A percentile compares a stretch with the other conserved stretches of the same genome.
Evolutionary conservation across 2,329 filamentous ascomycete genomes (phyloP).

Genomic region (Teratosphaeria pseudoeucalypti): DNA sequence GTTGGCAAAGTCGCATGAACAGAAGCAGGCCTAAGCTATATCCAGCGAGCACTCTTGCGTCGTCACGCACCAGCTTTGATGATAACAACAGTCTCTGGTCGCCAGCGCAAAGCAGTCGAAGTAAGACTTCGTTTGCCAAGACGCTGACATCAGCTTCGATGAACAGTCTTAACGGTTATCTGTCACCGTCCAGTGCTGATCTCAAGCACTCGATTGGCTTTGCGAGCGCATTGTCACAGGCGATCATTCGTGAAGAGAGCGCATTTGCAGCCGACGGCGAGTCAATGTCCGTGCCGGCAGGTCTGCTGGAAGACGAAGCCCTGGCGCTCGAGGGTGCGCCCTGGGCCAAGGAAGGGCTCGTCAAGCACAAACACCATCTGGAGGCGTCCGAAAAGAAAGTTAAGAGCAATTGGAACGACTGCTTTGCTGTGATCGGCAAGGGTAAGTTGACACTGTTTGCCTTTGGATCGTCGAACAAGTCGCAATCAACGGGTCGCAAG

Average conservation of each 20-base stretch:
- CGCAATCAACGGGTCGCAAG: conserved; percentile 22
- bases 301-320: conserved; percentile 78
- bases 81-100: conserved; percentile 87
- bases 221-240: conserved; percentile 89
- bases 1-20: conserved; percentile 71
- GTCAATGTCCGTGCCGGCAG: conserved; percentile 14
- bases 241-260: conserved; percentile 76
- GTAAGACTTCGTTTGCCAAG: conserved; percentile 82
- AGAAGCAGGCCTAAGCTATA: conserved; percentile 69
- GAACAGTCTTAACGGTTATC: conserved; percentile 73
- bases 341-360: conserved; percentile 93
- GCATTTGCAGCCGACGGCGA: conserved; percentile 35
- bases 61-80: conserved; percentile 87
- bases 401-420: conserved; percentile 88
- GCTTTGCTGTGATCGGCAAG: conserved; percentile 92
- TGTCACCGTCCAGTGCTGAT: conserved; percentile 54
- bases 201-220: conserved; percentile 97
- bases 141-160: conserved; percentile 87
- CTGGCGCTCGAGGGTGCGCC: conserved; percentile 88
- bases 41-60: conserved; percentile 70
- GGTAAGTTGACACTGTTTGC: conserved; percentile 91
- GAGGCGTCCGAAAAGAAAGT: conserved; percentile 86
- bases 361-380: conserved; percentile 93
- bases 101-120: conserved; percentile 81
- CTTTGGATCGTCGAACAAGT: conserved; percentile 59